phyloP scores from a whole-genome alignment of 768 basidiomycete species.

The Filobasidium wieringae region DNA sequence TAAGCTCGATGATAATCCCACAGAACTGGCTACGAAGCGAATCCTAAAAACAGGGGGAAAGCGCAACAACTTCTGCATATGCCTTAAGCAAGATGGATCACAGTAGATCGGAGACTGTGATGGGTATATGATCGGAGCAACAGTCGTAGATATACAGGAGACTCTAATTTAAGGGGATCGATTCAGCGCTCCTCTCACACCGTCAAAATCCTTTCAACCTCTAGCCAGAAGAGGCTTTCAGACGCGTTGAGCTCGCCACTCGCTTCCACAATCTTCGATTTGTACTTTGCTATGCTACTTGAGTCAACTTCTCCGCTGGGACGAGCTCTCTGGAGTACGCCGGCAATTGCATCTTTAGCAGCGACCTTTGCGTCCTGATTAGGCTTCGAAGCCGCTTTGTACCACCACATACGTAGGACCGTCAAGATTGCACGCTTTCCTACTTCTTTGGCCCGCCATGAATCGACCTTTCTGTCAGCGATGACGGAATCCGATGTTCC shows the following conservation, averaged over 20 bases:
- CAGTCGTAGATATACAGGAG: too few species aligned
- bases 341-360: constrained; percentile 35
- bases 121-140: neutral
- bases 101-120: neutral
- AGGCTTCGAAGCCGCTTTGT: constrained; percentile 33
- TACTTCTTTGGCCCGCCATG: constrained; percentile 29
- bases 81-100: constrained; percentile 27
- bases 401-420: constrained; percentile 34
- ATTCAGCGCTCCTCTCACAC: constrained; percentile 18
- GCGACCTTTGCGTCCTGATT: constrained; percentile 33
- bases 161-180: too few species aligned
- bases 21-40: constrained; percentile 47
- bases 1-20: neutral
- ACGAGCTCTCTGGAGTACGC: constrained; percentile 25
- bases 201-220: constrained; percentile 28
- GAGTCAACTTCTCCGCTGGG: too few species aligned
- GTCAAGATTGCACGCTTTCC: constrained; percentile 35
- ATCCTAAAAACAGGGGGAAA: constrained; percentile 51
- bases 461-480: constrained; percentile 27
- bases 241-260: constrained; percentile 36
- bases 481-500: constrained; percentile 26
- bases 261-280: constrained; percentile 19
- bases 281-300: constrained; percentile 20
- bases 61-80: constrained; percentile 68
- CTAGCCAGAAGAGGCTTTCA: constrained; percentile 36